These are phyloP conservation scores for Plectosphaerella plurivora DNA, from an alignment of 2,329 filamentous ascomycete genomes.

Conservation along the genomic window DNA sequence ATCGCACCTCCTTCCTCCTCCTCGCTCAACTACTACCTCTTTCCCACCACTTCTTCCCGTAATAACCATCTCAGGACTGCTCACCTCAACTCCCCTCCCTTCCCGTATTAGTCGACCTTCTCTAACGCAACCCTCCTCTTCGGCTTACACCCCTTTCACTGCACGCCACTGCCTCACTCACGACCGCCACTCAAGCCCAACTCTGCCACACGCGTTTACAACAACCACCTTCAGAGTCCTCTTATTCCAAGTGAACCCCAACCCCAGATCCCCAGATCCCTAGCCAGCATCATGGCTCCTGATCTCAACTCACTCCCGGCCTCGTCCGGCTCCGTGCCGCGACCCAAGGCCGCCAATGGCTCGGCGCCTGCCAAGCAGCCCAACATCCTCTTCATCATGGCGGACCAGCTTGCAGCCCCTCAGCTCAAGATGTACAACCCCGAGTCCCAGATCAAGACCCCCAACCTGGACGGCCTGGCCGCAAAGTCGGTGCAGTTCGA, in stretches of 20 bases:
- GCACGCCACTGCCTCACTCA: neutral
- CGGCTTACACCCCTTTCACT: neutral
- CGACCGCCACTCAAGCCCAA: neutral
- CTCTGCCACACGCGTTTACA: neutral
- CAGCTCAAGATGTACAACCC: conserved; percentile 89
- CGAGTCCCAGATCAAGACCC: conserved; percentile 85
- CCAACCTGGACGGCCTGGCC: conserved; percentile 80
- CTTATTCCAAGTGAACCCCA: neutral
- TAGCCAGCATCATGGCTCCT: conserved; percentile 55
- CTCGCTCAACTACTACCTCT: neutral
- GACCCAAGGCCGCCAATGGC: conserved; percentile 6
- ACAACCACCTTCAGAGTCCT: neutral
- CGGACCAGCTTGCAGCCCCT: conserved; percentile 88
- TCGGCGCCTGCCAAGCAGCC: conserved; percentile 24
- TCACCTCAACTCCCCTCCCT: too few species aligned
- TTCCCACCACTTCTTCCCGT: neutral
- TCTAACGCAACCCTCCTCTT: too few species aligned
- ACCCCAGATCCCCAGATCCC: neutral
- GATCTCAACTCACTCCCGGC: conserved; percentile 68
- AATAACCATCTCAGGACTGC: too few species aligned
- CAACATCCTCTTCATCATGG: conserved; percentile 78
- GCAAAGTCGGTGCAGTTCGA: conserved; percentile 83
- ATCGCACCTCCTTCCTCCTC: neutral
- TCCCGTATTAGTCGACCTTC: too few species aligned
- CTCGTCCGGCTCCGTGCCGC: conserved; percentile 30